Conservation (phyloP, 208 protist species). For the Acanthamoeba castellanii region DNA sequence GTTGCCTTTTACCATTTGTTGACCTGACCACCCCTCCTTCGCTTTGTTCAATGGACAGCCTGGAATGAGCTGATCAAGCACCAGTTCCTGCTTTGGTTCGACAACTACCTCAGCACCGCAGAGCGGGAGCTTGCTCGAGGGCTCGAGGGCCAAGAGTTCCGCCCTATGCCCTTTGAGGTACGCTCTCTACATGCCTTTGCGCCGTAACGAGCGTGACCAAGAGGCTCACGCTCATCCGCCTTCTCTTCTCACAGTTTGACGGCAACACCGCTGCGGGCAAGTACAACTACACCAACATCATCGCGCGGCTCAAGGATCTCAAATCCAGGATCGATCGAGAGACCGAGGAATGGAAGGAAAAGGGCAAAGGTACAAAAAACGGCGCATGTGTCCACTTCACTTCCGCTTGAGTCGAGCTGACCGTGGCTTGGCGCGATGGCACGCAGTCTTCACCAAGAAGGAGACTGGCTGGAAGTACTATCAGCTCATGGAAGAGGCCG, state of each 20-base stretch:
- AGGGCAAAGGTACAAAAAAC: constrained; percentile 38
- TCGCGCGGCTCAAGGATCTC: constrained; percentile 68
- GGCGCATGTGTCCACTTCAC: neutral
- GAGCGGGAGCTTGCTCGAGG: constrained; percentile 52
- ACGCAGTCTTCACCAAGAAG: constrained; percentile 68
- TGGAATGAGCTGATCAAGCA: constrained; percentile 75
- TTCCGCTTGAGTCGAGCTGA: neutral
- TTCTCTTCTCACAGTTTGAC: neutral
- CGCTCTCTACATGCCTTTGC: neutral
- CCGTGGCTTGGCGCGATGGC: neutral
- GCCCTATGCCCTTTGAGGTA: constrained; percentile 75
- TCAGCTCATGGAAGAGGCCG: constrained; percentile 76
- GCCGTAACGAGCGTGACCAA: no score
- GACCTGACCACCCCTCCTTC: no score
- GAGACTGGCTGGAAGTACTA: constrained; percentile 79
- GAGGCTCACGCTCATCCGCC: neutral
- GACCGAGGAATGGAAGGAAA: constrained; percentile 74
- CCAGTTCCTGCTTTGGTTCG: constrained; percentile 72
- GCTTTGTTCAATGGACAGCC: neutral
- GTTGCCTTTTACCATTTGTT: neutral
- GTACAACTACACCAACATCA: constrained; percentile 76
- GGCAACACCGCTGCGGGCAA: constrained; percentile 27
- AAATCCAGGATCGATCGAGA: constrained; percentile 68
- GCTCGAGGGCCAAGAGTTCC: constrained; percentile 68
- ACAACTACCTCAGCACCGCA: constrained; percentile 64